Percentiles rank a stretch among this genome's conserved stretches.
Conservation (phyloP, 768 basidiomycete species). For the Lyophyllum atratum region DNA sequence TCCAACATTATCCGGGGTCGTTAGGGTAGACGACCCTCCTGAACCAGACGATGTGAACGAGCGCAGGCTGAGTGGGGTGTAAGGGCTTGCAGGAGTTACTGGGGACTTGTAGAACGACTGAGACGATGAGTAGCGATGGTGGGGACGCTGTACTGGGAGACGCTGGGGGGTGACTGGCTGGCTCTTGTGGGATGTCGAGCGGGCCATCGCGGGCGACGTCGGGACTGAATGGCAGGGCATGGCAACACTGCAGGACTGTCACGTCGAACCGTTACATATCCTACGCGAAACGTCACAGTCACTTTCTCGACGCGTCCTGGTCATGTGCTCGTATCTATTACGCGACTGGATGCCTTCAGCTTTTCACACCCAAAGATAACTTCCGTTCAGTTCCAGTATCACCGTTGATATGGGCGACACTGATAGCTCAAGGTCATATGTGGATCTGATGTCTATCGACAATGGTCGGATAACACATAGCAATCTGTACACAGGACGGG, state of each 20-base stretch:
- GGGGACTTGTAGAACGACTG: conserved; percentile 58
- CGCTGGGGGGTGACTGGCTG: conserved; percentile 71
- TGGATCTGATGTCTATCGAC: too few relatives aligned
- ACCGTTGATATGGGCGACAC: too few relatives aligned
- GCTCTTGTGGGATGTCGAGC: conserved; percentile 34
- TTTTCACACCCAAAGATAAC: too few relatives aligned
- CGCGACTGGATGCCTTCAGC: too few relatives aligned
- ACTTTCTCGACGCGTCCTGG: conserved; percentile 12
- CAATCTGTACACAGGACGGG: too few relatives aligned
- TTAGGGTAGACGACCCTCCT: conserved; percentile 53
- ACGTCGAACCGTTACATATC: conserved; percentile 15
- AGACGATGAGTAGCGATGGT: conserved; percentile 40
- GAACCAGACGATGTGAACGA: conserved; percentile 58
- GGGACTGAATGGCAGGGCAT: conserved; percentile 40
- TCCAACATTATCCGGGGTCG: conserved; percentile 56
- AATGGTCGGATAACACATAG: too few relatives aligned
- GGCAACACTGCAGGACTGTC: conserved; percentile 15
- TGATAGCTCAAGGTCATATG: too few relatives aligned
- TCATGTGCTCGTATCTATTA: conserved; percentile 19
- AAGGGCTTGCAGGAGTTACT: conserved; percentile 64
- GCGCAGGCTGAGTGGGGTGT: conserved; percentile 70
- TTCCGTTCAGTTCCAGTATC: too few relatives aligned
- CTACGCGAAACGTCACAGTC: conserved; percentile 20
- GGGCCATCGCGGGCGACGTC: conserved; percentile 46
- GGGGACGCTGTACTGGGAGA: conserved; percentile 42